Evolutionary conservation across 495 filamentous ascomycete species (phyloP).

Genomic region (Neurospora sp.): DNA sequence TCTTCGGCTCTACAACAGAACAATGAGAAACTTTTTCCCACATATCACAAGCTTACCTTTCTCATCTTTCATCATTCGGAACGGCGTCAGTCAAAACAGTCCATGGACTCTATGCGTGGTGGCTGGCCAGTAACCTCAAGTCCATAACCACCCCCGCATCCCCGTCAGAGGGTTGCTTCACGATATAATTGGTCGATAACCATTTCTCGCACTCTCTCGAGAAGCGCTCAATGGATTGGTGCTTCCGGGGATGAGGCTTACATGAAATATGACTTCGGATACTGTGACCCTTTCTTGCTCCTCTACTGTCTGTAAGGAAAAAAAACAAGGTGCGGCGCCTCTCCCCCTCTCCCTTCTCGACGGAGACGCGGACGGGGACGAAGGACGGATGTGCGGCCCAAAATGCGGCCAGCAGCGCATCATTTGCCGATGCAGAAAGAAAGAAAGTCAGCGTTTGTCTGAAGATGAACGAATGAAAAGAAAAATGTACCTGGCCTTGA

Average conservation of each 20-base stretch:
- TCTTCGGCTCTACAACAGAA: background rate
- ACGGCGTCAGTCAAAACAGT: background rate
- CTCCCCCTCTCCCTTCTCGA: background rate
- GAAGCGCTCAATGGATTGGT: background rate
- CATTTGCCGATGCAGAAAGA: background rate
- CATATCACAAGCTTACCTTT: too few species aligned
- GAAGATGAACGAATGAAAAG: background rate
- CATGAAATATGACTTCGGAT: background rate
- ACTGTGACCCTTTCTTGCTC: background rate
- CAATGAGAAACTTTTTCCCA: too few species aligned
- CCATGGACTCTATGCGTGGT: background rate
- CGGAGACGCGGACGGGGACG: background rate
- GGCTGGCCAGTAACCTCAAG: background rate
- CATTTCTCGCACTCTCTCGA: background rate
- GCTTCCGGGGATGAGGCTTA: background rate
- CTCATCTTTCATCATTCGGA: background rate
- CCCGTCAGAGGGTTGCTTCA: slow-evolving; percentile 4
- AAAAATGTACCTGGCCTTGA: background rate
- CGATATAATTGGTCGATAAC: slow-evolving; percentile 6
- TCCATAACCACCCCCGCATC: background rate
- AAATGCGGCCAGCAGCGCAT: background rate
- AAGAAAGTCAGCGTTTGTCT: background rate
- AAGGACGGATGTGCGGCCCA: background rate
- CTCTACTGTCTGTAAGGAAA: too few species aligned
- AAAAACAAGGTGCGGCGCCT: background rate